A percentile compares a stretch with the other conserved stretches of the same genome.
Conservation (phyloP, 345 rosid genomes). For the Draba incana region DNA sequence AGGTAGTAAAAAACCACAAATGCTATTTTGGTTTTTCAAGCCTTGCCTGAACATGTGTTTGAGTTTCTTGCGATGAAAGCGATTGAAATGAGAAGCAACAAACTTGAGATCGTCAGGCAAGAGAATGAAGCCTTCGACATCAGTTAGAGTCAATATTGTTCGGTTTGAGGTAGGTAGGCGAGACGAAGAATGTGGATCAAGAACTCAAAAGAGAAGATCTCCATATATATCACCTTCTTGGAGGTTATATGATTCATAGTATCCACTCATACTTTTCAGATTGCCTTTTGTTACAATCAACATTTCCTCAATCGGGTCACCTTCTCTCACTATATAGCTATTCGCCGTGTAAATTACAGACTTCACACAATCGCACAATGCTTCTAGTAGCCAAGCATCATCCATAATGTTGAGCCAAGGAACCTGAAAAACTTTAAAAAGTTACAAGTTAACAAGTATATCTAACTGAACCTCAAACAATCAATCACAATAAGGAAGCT, state of each 20-base stretch:
- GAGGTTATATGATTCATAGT: slow-evolving; percentile 46
- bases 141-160: slow-evolving; percentile 51
- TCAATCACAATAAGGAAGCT: not conserved
- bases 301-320: slow-evolving; percentile 45
- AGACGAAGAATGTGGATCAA: slow-evolving; percentile 52
- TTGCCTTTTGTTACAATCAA: slow-evolving; percentile 40
- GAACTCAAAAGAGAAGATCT: slow-evolving; percentile 62
- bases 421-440: slow-evolving; percentile 36
- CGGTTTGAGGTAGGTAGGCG: slow-evolving; percentile 54
- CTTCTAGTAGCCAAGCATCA: slow-evolving; percentile 40
- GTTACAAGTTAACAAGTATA: not conserved
- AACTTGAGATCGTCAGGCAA: slow-evolving; percentile 44
- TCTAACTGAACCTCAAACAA: not conserved
- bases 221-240: slow-evolving; percentile 64
- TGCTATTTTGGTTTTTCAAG: slow-evolving; percentile 3
- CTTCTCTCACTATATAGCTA: slow-evolving; percentile 39
- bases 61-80: slow-evolving; percentile 49
- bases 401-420: slow-evolving; percentile 40
- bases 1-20: not conserved
- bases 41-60: slow-evolving; percentile 53
- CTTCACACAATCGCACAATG: slow-evolving; percentile 35
- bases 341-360: slow-evolving; percentile 27
- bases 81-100: slow-evolving; percentile 59
- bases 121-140: slow-evolving; percentile 73
- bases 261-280: slow-evolving; percentile 35